phyloP scores from a whole-genome alignment of 2,329 filamentous ascomycete genomes.

The Exserohilum rostratum region DNA sequence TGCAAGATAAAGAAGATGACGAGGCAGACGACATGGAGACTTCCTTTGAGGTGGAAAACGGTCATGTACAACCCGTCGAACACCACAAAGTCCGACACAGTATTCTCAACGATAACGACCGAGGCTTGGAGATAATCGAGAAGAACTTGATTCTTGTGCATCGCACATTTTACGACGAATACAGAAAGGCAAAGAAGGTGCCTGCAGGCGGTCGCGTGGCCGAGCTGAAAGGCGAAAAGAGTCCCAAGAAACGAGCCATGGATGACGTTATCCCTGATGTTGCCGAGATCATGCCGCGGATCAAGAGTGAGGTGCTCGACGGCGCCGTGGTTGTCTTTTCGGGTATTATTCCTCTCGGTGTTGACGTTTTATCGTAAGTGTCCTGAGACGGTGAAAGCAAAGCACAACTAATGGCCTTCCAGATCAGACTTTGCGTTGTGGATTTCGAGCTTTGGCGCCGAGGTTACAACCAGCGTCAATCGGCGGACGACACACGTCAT shows the following conservation, averaged over 20 bases:
- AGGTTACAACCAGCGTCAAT: constrained; percentile 64
- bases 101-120: constrained; percentile 85
- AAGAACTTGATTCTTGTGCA: constrained; percentile 78
- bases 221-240: constrained; percentile 59
- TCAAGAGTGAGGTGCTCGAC: constrained; percentile 78
- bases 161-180: constrained; percentile 79
- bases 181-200: constrained; percentile 63
- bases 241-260: constrained; percentile 54
- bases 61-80: constrained; percentile 41
- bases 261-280: constrained; percentile 77
- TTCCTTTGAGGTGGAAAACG: constrained; percentile 47
- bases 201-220: constrained; percentile 55
- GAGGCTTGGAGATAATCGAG: constrained; percentile 78
- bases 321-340: constrained; percentile 85
- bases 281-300: constrained; percentile 77
- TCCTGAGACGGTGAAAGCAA: too few relatives aligned
- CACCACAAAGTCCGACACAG: constrained; percentile 67
- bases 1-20: constrained; percentile 84
- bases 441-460: constrained; percentile 83
- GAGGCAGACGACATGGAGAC: constrained; percentile 59
- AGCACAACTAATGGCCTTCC: constrained; percentile 23
- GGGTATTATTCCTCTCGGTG: constrained; percentile 82
- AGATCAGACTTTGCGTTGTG: constrained; percentile 85
- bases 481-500: constrained; percentile 71
- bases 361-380: constrained; percentile 69